A percentile compares a stretch with the other conserved stretches of the same genome.
Evolutionary conservation across 225 moss, liverwort and hornwort species (phyloP).

Genomic region (Asterella californica): DNA sequence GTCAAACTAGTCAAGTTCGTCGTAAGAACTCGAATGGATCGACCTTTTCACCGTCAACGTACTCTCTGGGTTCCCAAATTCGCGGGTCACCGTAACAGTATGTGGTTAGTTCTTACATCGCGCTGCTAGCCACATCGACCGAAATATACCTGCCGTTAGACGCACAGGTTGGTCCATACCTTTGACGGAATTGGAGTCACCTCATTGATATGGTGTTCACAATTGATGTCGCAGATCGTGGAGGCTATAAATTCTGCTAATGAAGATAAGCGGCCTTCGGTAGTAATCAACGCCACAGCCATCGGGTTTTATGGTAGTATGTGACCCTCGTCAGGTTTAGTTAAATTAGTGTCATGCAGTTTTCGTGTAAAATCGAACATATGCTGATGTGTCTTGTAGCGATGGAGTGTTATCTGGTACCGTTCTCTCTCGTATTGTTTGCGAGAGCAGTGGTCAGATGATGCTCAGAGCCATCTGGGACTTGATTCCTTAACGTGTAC

Average conservation of each 20-base stretch:
- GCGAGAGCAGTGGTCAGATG: not conserved
- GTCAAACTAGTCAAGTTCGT: too few relatives aligned
- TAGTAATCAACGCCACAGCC: conserved; percentile 77
- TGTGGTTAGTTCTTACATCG: too few relatives aligned
- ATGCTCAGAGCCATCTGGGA: not conserved
- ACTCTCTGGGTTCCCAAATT: too few relatives aligned
- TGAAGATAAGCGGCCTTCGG: conserved; percentile 65
- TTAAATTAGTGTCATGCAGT: not conserved
- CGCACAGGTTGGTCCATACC: not conserved
- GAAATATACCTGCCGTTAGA: not conserved
- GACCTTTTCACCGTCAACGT: too few relatives aligned
- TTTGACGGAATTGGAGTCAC: too few relatives aligned
- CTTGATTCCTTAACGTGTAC: not conserved
- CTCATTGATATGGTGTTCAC: not conserved
- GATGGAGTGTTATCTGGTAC: not conserved
- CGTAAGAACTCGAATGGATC: not conserved
- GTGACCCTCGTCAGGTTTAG: conserved; percentile 20
- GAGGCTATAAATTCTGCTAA: conserved; percentile 72
- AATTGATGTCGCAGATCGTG: conserved; percentile 50
- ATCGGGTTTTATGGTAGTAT: conserved; percentile 85
- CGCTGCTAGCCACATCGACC: too few relatives aligned
- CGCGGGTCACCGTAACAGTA: not conserved
- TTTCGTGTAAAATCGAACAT: not conserved
- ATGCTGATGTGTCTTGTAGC: not conserved
- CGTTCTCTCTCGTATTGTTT: not conserved